These are phyloP conservation scores for Komagataella pseudopastoris DNA, from an alignment of 805 yeast species.

Conservation along the genomic window DNA sequence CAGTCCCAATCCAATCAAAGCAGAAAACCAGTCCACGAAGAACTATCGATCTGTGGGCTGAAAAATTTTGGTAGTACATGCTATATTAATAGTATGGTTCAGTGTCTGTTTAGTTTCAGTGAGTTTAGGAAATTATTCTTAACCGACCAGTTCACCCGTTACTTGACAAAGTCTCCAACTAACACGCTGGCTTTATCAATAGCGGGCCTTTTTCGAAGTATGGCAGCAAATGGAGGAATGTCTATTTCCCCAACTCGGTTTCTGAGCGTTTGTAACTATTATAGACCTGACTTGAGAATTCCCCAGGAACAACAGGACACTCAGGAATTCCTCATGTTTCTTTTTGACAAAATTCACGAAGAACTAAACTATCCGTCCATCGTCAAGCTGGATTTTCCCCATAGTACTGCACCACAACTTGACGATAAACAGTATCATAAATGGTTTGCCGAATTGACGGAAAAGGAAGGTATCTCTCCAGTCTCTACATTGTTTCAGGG, in stretches of 20 bases:
- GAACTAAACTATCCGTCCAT: slow-evolving; percentile 27
- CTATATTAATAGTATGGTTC: slow-evolving; percentile 63
- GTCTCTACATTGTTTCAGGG: slow-evolving; percentile 59
- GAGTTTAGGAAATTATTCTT: slow-evolving; percentile 35
- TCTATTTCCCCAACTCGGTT: slow-evolving; percentile 56
- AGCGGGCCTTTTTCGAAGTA: slow-evolving; percentile 39
- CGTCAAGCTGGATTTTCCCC: slow-evolving; percentile 11
- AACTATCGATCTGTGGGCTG: slow-evolving; percentile 44
- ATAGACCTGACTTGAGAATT: slow-evolving; percentile 55
- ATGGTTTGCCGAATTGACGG: slow-evolving; percentile 43
- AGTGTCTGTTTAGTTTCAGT: slow-evolving; percentile 45
- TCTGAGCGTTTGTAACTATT: slow-evolving; percentile 24
- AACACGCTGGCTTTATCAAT: slow-evolving; percentile 31
- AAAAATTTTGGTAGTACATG: slow-evolving; percentile 64
- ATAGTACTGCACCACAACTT: slow-evolving; percentile 9
- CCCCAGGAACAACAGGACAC: slow-evolving; percentile 76
- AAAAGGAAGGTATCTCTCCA: slow-evolving; percentile 52
- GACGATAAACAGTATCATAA: slow-evolving; percentile 32
- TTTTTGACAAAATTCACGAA: slow-evolving; percentile 56
- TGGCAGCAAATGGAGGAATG: slow-evolving; percentile 43
- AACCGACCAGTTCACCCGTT: slow-evolving; percentile 27
- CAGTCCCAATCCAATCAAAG: not conserved
- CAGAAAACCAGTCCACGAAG: slow-evolving; percentile 15
- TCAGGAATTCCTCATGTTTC: slow-evolving; percentile 57
- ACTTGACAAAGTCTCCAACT: slow-evolving; percentile 14